Evolutionary conservation across 2,329 filamentous ascomycete genomes (phyloP).

Genomic region (Zasmidium angulare): DNA sequence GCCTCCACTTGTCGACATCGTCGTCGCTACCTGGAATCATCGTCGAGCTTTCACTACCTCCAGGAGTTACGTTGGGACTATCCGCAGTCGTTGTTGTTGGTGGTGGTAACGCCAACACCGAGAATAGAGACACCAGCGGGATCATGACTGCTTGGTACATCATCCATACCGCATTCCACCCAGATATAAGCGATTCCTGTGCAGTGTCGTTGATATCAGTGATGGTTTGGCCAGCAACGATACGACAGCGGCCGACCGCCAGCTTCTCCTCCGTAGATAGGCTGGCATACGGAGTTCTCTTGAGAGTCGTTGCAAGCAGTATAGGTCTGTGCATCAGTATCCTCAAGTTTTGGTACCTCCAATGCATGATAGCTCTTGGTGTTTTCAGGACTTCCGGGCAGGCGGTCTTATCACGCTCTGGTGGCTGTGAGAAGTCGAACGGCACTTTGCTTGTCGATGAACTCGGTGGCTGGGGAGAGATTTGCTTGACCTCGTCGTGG

Average conservation of each 20-base stretch:
- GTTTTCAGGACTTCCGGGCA: conserved; percentile 70
- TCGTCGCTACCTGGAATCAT: conserved; percentile 23
- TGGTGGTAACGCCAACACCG: conserved; percentile 21
- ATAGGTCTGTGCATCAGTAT: conserved; percentile 74
- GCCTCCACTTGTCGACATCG: conserved; percentile 42
- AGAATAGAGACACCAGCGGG: conserved; percentile 70
- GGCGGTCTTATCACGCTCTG: conserved; percentile 50
- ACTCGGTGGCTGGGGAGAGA: conserved; percentile 10
- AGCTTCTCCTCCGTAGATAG: conserved; percentile 63
- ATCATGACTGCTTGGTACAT: conserved; percentile 80
- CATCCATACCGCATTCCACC: conserved; percentile 81
- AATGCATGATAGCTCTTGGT: conserved; percentile 74
- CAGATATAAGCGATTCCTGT: conserved; percentile 71
- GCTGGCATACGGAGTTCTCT: conserved; percentile 51
- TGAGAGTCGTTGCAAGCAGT: conserved; percentile 63
- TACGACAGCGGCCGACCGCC: conserved; percentile 67
- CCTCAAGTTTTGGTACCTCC: conserved; percentile 76
- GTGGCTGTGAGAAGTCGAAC: conserved; percentile 59
- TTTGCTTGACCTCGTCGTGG: conserved; percentile 7
- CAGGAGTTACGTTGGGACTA: conserved; percentile 55
- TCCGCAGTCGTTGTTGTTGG: conserved; percentile 2
- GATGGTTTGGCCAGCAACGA: conserved; percentile 69
- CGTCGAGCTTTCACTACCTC: conserved; percentile 29
- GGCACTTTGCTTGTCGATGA: conserved; percentile 16
- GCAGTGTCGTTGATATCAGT: conserved; percentile 71